Evolutionary conservation across 306 rosid species (phyloP).

Genomic region (Rosa rugosa): DNA sequence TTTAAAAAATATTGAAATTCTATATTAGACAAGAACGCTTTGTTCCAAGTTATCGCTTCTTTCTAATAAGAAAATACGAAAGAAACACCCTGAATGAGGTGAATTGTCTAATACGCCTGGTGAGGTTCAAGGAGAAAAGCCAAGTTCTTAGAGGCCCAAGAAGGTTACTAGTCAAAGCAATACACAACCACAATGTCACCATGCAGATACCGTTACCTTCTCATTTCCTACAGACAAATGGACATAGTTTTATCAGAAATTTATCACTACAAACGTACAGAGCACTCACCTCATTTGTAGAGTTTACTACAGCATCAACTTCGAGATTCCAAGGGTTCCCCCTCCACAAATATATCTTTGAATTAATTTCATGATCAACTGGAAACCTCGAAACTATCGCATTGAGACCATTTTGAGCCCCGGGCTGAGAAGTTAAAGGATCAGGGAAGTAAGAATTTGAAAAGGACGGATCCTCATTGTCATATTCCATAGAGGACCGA

Average conservation of each 20-base stretch:
- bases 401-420: conserved; percentile 40
- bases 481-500: conserved; percentile 53
- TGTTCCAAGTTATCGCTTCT: too few relatives aligned
- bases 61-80: too few relatives aligned
- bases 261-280: background rate
- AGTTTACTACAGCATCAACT: conserved; percentile 97
- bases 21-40: too few relatives aligned
- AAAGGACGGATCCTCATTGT: conserved; percentile 62
- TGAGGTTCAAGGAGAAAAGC: too few relatives aligned
- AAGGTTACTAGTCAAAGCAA: background rate
- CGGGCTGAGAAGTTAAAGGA: conserved; percentile 62
- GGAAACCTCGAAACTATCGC: conserved; percentile 75
- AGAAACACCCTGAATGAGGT: too few relatives aligned
- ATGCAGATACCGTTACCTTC: background rate
- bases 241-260: background rate
- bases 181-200: background rate
- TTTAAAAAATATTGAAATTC: background rate
- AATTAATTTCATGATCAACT: conserved; percentile 75
- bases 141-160: background rate
- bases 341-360: conserved; percentile 89
- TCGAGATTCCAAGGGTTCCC: conserved; percentile 98
- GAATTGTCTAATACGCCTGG: too few relatives aligned
- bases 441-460: conserved; percentile 67
- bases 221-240: background rate
- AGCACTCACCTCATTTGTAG: conserved; percentile 82